Base-by-base conservation (phyloP, 2,329 filamentous ascomycete genomes). In the Xylariaceae sp. region DNA sequence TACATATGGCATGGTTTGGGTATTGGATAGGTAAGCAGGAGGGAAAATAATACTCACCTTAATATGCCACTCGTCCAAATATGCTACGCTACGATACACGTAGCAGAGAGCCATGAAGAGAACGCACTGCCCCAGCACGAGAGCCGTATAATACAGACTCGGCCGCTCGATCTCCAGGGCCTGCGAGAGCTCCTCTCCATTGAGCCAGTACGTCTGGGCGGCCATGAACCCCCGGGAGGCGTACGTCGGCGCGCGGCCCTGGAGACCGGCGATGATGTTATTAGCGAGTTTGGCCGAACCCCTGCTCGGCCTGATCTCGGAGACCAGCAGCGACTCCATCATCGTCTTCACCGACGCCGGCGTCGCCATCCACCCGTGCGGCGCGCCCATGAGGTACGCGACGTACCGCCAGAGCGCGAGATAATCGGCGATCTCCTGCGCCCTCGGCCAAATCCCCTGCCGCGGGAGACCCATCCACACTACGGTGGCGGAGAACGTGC, bases 381-480 rank as follows among this genome's bases (percentile, higher is more conserved):
- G 89, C 6, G 84, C 85, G 12, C 89, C 90, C 65, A 91, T 81
- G 26, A 92, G 77, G 66, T 90, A 81, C 0, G 83, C 89, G 12
- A 93, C 83, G 60, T 90, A 89, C 2, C 89, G 81, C 89, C 89
- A 93, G 0, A 93, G 75, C 0, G 89, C 88, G 44, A 90, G 77
- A 68, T 90, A 93, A 65, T 92, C 89, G 1, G 69, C 67, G 2
- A 83, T 84, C 67, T 93, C 89, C 54, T 82, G 81, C 23, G 78
- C 55, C 0, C 80, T 79, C 21, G 90, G 74, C 62, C 76, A 86
- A 52, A 93, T 85, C 2, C 89, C 90, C 73, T 93, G 41, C 19
- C 40, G 48, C 14, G 40, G 51, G 3, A 55, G 59, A 0, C 66
- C 64, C 21, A 90, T 69, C 79, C 83, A 92, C 57, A 92, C 79